Percentiles rank a stretch among this genome's conserved stretches.
phyloP scores from a whole-genome alignment of 2,329 filamentous ascomycete species.

The Xylaria sp. region DNA sequence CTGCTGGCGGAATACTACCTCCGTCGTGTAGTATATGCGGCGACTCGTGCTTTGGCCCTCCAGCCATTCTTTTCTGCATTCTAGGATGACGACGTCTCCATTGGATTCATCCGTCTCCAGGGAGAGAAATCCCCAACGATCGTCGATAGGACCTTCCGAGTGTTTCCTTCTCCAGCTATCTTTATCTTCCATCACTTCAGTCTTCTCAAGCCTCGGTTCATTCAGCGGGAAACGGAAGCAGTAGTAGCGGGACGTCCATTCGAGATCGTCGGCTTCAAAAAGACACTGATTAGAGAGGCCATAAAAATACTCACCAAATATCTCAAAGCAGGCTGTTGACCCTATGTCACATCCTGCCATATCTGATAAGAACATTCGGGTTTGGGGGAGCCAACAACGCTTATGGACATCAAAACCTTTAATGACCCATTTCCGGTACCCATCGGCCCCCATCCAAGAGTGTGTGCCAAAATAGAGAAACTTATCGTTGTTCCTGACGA shows the following conservation, averaged over 20 bases:
- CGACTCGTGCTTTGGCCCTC: slow-evolving; percentile 62
- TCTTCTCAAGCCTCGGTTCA: slow-evolving; percentile 51
- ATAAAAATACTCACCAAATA: slow-evolving; percentile 73
- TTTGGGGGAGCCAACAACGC: slow-evolving; percentile 52
- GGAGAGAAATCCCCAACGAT: slow-evolving; percentile 75
- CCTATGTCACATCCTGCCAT: slow-evolving; percentile 73
- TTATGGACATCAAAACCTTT: slow-evolving; percentile 60
- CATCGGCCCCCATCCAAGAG: slow-evolving; percentile 62
- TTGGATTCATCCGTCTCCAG: slow-evolving; percentile 69
- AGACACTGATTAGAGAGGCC: slow-evolving; percentile 73
- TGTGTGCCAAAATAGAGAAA: slow-evolving; percentile 75
- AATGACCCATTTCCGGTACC: slow-evolving; percentile 71
- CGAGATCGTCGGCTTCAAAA: slow-evolving; percentile 69
- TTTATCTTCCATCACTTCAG: slow-evolving; percentile 56
- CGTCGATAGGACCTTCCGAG: slow-evolving; percentile 75
- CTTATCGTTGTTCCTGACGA: slow-evolving; percentile 70
- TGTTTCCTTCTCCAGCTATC: slow-evolving; percentile 73
- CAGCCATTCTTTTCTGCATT: slow-evolving; percentile 75
- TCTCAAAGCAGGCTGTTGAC: slow-evolving; percentile 75
- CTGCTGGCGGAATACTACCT: slow-evolving; percentile 56
- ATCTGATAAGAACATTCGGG: slow-evolving; percentile 62
- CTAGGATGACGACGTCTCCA: slow-evolving; percentile 68
- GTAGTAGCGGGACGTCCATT: slow-evolving; percentile 76
- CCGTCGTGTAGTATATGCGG: slow-evolving; percentile 72
- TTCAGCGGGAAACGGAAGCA: slow-evolving; percentile 70